These are phyloP conservation scores for Datura wrightii DNA, from an alignment of 257 asterid species.

Conservation along the genomic window DNA sequence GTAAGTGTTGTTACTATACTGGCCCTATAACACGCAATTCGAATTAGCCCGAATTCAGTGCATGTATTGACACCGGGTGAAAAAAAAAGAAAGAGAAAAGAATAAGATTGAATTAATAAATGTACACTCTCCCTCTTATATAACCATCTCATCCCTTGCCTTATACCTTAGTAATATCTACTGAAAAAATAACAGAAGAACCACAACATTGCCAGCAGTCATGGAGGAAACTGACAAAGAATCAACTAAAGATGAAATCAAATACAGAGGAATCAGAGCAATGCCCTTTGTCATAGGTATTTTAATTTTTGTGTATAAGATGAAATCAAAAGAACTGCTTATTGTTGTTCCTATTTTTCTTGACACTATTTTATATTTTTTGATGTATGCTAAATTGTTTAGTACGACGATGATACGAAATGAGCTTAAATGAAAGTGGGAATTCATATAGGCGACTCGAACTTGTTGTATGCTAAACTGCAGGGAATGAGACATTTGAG, in stretches of 20 bases:
- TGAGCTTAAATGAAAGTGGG: background rate
- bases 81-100: background rate
- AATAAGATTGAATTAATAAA: background rate
- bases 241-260: slow-evolving; percentile 26
- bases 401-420: background rate
- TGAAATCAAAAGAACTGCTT: background rate
- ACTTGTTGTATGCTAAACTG: background rate
- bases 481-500: slow-evolving; percentile 49
- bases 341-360: background rate
- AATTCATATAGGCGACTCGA: background rate
- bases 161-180: background rate
- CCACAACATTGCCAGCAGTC: background rate
- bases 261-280: slow-evolving; percentile 41
- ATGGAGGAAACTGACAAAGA: slow-evolving; percentile 6
- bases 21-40: no score
- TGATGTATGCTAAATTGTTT: background rate
- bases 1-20: no score
- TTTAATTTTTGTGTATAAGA: background rate
- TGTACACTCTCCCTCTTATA: background rate
- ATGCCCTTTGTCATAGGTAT: slow-evolving; percentile 49
- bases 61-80: no score
- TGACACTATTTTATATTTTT: background rate
- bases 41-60: no score
- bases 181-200: background rate
- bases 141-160: background rate